Evolutionary conservation across 2,329 filamentous ascomycete species (phyloP).

Genomic region (Teratosphaeria viscida): DNA sequence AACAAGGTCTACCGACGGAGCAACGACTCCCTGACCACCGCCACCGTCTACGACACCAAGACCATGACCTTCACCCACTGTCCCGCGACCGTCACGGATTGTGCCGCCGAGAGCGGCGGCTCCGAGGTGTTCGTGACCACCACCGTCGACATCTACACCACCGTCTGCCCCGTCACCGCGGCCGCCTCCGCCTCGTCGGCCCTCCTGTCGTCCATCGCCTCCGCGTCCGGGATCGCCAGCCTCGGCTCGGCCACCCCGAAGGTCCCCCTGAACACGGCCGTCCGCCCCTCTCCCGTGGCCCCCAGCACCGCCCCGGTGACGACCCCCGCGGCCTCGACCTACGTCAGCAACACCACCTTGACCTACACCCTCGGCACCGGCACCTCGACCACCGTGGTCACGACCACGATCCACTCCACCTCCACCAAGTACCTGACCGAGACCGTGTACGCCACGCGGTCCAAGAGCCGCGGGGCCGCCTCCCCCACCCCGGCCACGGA

Average conservation of each 20-base stretch:
- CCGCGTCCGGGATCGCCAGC: background rate
- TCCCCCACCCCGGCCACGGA: slow-evolving; percentile 8
- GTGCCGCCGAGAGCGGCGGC: slow-evolving; percentile 9
- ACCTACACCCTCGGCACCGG: slow-evolving; percentile 27
- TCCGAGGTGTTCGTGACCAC: slow-evolving; percentile 10
- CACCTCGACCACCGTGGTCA: slow-evolving; percentile 23
- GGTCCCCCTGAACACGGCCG: slow-evolving; percentile 3
- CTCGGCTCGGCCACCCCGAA: background rate
- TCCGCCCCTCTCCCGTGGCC: slow-evolving; percentile 1
- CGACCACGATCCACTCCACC: slow-evolving; percentile 26
- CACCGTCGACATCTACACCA: slow-evolving; percentile 14
- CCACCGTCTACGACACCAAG: slow-evolving; percentile 11
- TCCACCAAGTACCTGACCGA: slow-evolving; percentile 22
- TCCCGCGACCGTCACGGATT: slow-evolving; percentile 9
- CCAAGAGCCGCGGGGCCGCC: slow-evolving; percentile 4
- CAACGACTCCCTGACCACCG: slow-evolving; percentile 9
- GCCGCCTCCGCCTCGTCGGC: slow-evolving; percentile 5
- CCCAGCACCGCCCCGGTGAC: background rate
- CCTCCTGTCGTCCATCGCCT: slow-evolving; percentile 1
- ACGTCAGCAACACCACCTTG: slow-evolving; percentile 21
- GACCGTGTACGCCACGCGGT: slow-evolving; percentile 18
- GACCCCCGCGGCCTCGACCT: slow-evolving; percentile 12
- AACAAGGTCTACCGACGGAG: background rate
- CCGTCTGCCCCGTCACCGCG: slow-evolving; percentile 13
- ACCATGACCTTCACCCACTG: slow-evolving; percentile 14